Evolutionary conservation across 768 basidiomycete species (phyloP).

Genomic region (Naematelia aurantialba): DNA sequence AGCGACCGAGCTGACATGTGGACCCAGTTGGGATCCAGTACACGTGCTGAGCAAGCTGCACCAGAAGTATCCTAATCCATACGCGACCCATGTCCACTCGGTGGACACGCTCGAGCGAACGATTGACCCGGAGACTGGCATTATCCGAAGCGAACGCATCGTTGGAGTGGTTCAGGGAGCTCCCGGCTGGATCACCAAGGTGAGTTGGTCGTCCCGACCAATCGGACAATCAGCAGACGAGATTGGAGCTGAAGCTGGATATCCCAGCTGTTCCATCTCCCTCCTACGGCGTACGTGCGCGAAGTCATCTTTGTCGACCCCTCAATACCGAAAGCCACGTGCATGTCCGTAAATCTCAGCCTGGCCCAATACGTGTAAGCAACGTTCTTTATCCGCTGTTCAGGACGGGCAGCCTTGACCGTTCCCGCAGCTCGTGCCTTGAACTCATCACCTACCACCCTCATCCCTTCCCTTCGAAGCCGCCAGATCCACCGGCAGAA

Average conservation of each 20-base stretch:
- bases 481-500: slow-evolving; percentile 4
- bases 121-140: slow-evolving; percentile 77
- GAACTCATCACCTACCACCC: slow-evolving; percentile 86
- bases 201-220: slow-evolving; percentile 44
- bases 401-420: neutral
- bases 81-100: slow-evolving; percentile 44
- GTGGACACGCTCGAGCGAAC: slow-evolving; percentile 67
- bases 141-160: slow-evolving; percentile 79
- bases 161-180: slow-evolving; percentile 91
- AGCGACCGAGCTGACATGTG: neutral
- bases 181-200: slow-evolving; percentile 89
- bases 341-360: slow-evolving; percentile 88
- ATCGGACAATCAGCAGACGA: neutral
- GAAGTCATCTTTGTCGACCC: slow-evolving; percentile 94
- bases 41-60: slow-evolving; percentile 90
- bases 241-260: neutral
- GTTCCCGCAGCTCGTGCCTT: slow-evolving; percentile 52
- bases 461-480: slow-evolving; percentile 37
- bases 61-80: slow-evolving; percentile 91
- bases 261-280: slow-evolving; percentile 32
- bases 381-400: neutral
- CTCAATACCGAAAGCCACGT: slow-evolving; percentile 68
- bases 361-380: slow-evolving; percentile 92
- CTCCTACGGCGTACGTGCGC: slow-evolving; percentile 76
- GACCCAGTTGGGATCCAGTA: slow-evolving; percentile 73